Percentiles rank a stretch among this genome's conserved stretches.
These are phyloP conservation scores for Pseudocercospora macadamiae DNA, from an alignment of 2,329 filamentous ascomycete genomes.

Conservation along the genomic window DNA sequence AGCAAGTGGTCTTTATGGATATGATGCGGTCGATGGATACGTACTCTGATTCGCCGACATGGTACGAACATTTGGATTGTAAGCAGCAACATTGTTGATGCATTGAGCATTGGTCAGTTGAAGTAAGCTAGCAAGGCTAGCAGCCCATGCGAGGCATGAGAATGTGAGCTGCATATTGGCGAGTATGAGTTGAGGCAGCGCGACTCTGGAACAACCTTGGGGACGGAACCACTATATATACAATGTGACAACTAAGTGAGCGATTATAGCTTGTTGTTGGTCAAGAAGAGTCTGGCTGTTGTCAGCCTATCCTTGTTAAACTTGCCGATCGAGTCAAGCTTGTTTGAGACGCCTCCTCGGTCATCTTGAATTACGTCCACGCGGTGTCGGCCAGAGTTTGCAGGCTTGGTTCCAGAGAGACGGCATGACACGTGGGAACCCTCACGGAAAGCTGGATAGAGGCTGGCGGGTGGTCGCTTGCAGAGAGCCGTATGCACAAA, in stretches of 20 bases:
- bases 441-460: no score
- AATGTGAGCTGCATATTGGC: neutral
- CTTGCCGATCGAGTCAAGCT: neutral
- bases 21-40: no score
- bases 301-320: neutral
- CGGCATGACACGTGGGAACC: neutral
- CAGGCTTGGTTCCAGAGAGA: neutral
- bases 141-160: neutral
- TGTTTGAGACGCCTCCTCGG: neutral
- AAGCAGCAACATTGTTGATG: conserved; percentile 27
- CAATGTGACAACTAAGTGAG: neutral
- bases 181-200: no score
- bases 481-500: no score
- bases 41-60: conserved; percentile 24
- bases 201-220: no score
- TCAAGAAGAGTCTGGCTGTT: neutral
- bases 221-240: no score
- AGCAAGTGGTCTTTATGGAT: no score
- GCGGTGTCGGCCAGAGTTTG: neutral
- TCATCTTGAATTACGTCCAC: neutral
- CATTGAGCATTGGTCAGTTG: conserved; percentile 22
- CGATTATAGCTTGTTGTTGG: neutral
- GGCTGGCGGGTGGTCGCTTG: neutral
- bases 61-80: conserved; percentile 26
- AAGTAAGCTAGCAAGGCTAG: neutral